Base-by-base conservation (phyloP, 1,139 yeast genomes). In the Hemisphaericaspora lyxosophila region DNA sequence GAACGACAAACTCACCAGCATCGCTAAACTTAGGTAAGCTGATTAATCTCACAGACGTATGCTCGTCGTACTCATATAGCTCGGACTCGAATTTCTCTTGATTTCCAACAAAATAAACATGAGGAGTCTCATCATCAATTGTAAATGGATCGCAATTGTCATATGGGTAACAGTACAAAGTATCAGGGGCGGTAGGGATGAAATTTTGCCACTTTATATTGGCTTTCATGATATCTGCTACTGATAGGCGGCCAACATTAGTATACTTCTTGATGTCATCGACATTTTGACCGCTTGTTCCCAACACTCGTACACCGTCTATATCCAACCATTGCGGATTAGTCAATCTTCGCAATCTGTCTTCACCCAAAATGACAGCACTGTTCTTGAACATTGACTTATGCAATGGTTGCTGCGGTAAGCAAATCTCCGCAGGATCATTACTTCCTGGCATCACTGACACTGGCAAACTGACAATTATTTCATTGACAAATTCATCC, bases 141-240 rank as follows among this genome's bases (percentile, higher is more conserved):
- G 87, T 73, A 59, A 92, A 89, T 2, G 97, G 97, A 59, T 94
- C 98, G 4, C 56, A 53, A 31, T 82, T 78, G n/a, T 77, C 74
- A 53, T 73, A 90, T 1, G 99, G 97, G 51, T 88, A 89, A 47
- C 95, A 83, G 67, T 86, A 85, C 31, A 92, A 64, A 0, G 99
- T 94, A 54, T 92, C 98, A 0, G 99, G 99, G 1, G 96, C 95
- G 0, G 97, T 89, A 2, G 98, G 98, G 0, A 88, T 83, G 26
- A 87, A 69, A 51, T 87, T 87, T 49, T 88, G 92, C 96, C 97
- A 92, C 38, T 70, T 64, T 28, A 94, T 58, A 1, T 86, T 83
- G 6, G 80, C 72, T 48, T 82, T 85, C 69, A 89, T 73, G 48
- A 88, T 65, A 17, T 75, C 71, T 12, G 80, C 31, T 19, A 48